Percentiles rank a stretch among this genome's conserved stretches.
phyloP scores from a whole-genome alignment of 1,284 basidiomycete species.

The Sporisorium iseilematis-ciliati region DNA sequence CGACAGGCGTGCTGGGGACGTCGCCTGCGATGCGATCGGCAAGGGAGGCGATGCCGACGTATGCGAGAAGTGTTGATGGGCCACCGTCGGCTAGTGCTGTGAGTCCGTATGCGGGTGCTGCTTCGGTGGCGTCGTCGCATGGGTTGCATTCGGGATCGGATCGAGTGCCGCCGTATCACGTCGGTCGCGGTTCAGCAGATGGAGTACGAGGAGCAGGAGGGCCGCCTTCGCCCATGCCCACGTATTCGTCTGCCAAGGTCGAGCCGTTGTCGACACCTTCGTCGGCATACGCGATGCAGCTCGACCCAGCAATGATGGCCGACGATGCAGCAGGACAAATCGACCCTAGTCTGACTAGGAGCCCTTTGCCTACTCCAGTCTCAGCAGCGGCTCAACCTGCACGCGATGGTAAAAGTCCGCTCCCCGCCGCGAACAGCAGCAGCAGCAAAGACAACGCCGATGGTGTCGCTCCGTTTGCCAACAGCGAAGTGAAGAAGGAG shows the following conservation, averaged over 20 bases:
- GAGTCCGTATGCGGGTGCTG: conserved; percentile 23
- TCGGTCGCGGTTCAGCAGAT: conserved; percentile 8
- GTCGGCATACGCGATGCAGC: conserved; percentile 14
- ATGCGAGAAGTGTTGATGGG: conserved; percentile 16
- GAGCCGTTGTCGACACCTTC: conserved; percentile 2
- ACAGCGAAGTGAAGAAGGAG: conserved; percentile 24
- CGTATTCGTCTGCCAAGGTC: conserved; percentile 21
- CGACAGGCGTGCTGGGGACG: conserved; percentile 9
- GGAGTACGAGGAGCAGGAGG: not conserved
- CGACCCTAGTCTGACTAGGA: conserved; percentile 15
- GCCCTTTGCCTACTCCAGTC: conserved; percentile 6
- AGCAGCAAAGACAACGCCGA: conserved; percentile 2
- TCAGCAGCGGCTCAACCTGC: not conserved
- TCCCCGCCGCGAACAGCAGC: not conserved
- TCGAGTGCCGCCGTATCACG: conserved; percentile 14
- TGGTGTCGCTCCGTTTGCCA: not conserved
- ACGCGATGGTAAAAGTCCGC: conserved; percentile 1
- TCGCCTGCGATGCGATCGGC: conserved; percentile 27
- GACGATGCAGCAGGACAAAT: conserved; percentile 32
- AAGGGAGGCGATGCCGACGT: conserved; percentile 26
- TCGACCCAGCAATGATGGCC: conserved; percentile 46
- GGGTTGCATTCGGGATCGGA: conserved; percentile 13
- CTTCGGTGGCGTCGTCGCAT: conserved; percentile 20
- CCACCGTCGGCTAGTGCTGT: conserved; percentile 1
- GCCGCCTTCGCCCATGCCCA: conserved; percentile 22